These are phyloP conservation scores for Chrysoporthe puriensis DNA, from an alignment of 2,329 filamentous ascomycete genomes.

Conservation along the genomic window DNA sequence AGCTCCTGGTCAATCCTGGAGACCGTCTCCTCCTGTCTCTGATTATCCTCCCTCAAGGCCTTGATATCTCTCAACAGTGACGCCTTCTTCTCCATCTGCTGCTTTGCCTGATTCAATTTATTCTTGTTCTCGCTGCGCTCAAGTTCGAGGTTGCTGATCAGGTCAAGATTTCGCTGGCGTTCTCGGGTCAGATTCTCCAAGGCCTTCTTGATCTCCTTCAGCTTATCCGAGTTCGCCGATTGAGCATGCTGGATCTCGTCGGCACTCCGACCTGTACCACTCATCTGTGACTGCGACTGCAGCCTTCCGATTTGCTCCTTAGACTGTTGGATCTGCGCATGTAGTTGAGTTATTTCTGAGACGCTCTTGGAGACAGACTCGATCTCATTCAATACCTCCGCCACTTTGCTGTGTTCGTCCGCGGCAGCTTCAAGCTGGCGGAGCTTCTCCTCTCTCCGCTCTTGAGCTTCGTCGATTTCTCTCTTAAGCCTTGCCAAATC, in stretches of 20 bases:
- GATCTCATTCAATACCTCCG: conserved; percentile 56
- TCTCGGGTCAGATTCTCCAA: conserved; percentile 70
- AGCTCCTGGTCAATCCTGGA: conserved; percentile 73
- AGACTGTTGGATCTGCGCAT: conserved; percentile 71
- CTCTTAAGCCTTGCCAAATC: conserved; percentile 73
- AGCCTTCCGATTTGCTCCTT: conserved; percentile 76
- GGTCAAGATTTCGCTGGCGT: conserved; percentile 70
- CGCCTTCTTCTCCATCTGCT: conserved; percentile 81
- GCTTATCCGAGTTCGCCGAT: conserved; percentile 67
- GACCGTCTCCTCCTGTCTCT: conserved; percentile 70
- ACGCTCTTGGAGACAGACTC: conserved; percentile 79
- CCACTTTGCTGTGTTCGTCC: conserved; percentile 63
- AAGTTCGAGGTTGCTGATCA: conserved; percentile 73
- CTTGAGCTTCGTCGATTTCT: conserved; percentile 58
- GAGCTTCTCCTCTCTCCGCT: conserved; percentile 63
- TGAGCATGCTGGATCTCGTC: conserved; percentile 85
- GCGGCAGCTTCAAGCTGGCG: conserved; percentile 70
- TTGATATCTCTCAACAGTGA: conserved; percentile 73
- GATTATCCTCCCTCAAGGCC: conserved; percentile 69
- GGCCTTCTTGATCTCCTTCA: conserved; percentile 64
- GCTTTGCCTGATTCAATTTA: conserved; percentile 70
- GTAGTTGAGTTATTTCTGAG: conserved; percentile 71
- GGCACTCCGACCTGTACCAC: conserved; percentile 67
- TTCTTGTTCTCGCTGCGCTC: conserved; percentile 75
- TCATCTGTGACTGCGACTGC: conserved; percentile 73